Base-by-base conservation (phyloP, 148 eudicot species). In the Drosera capensis region DNA sequence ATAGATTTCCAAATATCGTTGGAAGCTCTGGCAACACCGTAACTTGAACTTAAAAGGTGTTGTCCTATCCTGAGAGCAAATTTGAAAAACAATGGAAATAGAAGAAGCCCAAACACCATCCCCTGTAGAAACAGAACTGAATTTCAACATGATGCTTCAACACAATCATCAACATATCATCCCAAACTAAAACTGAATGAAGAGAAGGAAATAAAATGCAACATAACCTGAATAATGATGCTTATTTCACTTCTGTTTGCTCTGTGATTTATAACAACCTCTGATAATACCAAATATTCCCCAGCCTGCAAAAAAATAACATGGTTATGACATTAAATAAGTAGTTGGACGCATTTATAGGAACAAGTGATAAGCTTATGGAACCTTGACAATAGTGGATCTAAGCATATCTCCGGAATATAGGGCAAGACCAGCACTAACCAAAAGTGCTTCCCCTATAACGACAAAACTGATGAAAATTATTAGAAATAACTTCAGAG, bases 391-490 rank as follows among this genome's bases (percentile, higher is more conserved):
- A 52, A 63, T 46, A 28, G 82, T 84, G 55, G 66, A 73, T 46
- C 68, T 65, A 53, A 80, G 52, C 78, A 80, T 80, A 68, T 90
- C 99, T 25, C 99, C 99, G 56, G 71, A 66, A 76, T 78, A 90
- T 5, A 75, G 43, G 30, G 73, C 80, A 52, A 90, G 79, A 41
- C 99, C 99, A 52, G 63, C 57, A 18, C 87, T 76, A 56, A 84
- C 87, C 67, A 90, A 59, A 60, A 84, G 93, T 14, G 82, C 80
- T 63, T 90, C 99, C 54, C 99, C 97, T 84, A 52, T 17, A 63
- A 66, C 51, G 58, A 56, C 18, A 25, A 54, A 47, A 35, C 40
- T 15, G n/a, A 25, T 46, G 1, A 26, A 9, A 24, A 14, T 8
- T 28, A 28, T 3, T 28, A 28, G n/a, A n/a, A 37, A 8, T 21